A percentile compares a stretch with the other conserved stretches of the same genome.
Evolutionary conservation across 176 grass and related monocot species (phyloP).

Genomic region (Cenchrus fungigraminus): DNA sequence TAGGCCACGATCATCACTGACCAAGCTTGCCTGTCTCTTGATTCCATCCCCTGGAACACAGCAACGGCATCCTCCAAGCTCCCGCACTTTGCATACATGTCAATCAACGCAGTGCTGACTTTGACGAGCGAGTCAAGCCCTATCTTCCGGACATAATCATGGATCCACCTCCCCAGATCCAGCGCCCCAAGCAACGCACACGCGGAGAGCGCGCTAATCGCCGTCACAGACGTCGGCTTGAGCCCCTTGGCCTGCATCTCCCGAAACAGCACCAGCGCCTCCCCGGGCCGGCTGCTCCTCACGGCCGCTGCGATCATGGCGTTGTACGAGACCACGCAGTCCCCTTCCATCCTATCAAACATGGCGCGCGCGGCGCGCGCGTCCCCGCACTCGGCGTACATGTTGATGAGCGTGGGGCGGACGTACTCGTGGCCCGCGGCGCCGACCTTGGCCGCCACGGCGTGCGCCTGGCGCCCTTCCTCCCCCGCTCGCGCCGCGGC

Average conservation of each 20-base stretch:
- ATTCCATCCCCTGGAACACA: constrained; percentile 64
- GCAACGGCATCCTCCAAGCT: constrained; percentile 70
- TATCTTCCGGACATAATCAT: constrained; percentile 61
- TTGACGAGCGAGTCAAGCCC: constrained; percentile 60
- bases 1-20: constrained; percentile 74
- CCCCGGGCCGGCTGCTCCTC: constrained; percentile 58
- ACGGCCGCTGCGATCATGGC: constrained; percentile 69
- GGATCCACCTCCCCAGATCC: constrained; percentile 72
- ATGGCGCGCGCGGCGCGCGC: constrained; percentile 35
- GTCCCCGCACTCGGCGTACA: constrained; percentile 68
- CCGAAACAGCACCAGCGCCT: constrained; percentile 69
- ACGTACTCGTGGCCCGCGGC: constrained; percentile 64
- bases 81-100: constrained; percentile 85
- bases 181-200: constrained; percentile 58
- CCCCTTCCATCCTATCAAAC: constrained; percentile 45
- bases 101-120: constrained; percentile 66
- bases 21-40: constrained; percentile 72
- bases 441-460: constrained; percentile 51
- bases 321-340: constrained; percentile 72
- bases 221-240: constrained; percentile 52
- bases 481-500: constrained; percentile 36
- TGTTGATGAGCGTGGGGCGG: constrained; percentile 64
- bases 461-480: constrained; percentile 61
- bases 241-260: constrained; percentile 69
- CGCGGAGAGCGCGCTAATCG: constrained; percentile 61